phyloP scores from a whole-genome alignment of 169 alveolate species.

The Plasmodium vinckei region DNA sequence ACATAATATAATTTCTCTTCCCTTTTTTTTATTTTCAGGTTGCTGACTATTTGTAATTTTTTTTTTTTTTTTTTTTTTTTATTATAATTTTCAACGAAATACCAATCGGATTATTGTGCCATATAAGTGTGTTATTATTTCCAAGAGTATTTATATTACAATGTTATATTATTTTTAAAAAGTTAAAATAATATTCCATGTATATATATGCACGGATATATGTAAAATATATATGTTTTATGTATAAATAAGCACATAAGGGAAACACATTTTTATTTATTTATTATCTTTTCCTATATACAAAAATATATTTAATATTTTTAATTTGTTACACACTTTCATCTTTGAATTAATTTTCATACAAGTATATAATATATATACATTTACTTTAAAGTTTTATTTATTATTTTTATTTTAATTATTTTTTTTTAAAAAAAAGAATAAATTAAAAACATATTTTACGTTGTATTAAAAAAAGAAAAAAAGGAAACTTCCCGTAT shows the following conservation, averaged over 20 bases:
- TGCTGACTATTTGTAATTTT: constrained; percentile 66
- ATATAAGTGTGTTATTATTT: constrained; percentile 2
- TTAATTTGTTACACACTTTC: constrained; percentile 48
- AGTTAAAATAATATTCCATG: too few relatives aligned
- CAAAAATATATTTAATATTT: constrained; percentile 35
- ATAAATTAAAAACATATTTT: constrained; percentile 1
- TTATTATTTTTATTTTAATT: not conserved
- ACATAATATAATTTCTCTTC: not conserved
- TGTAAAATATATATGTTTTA: constrained; percentile 10
- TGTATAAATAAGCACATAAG: constrained; percentile 3
- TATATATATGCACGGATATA: constrained; percentile 15
- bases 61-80: constrained; percentile 45
- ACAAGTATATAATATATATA: constrained; percentile 22
- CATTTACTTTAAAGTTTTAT: constrained; percentile 31
- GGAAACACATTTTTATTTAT: constrained; percentile 17
- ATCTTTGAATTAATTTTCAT: constrained; percentile 69
- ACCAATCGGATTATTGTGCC: constrained; percentile 17
- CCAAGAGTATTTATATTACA: constrained; percentile 34
- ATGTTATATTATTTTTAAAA: not conserved
- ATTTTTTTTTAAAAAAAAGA: constrained; percentile 28
- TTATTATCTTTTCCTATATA: constrained; percentile 1
- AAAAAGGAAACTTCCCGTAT: constrained; percentile 17
- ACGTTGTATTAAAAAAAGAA: constrained; percentile 11
- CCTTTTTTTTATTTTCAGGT: constrained; percentile 21
- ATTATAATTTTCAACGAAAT: constrained; percentile 9